Evolutionary conservation across 371 early-diverging fungal species (phyloP).

Genomic region (Dinochytrium kinnereticum): DNA sequence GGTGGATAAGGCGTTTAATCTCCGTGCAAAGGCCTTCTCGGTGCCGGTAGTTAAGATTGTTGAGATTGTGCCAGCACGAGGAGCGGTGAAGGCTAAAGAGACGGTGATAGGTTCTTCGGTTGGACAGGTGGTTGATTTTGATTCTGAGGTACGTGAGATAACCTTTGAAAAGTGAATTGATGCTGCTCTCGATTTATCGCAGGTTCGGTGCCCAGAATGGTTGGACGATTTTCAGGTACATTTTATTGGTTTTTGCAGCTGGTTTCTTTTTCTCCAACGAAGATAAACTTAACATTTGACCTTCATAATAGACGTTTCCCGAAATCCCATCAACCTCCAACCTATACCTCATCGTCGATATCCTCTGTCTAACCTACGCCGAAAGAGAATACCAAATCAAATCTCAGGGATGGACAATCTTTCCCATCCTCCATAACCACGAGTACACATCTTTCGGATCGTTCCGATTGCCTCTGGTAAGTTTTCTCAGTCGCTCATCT

Average conservation of each 20-base stretch:
- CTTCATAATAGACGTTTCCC: constrained; percentile 6
- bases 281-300: background rate
- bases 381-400: constrained; percentile 14
- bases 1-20: constrained; percentile 16
- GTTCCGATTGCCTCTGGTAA: constrained; percentile 29
- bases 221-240: constrained; percentile 23
- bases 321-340: background rate
- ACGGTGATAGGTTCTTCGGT: background rate
- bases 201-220: constrained; percentile 26
- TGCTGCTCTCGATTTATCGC: background rate
- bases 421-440: constrained; percentile 4
- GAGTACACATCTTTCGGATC: constrained; percentile 14
- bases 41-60: background rate
- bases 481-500: background rate
- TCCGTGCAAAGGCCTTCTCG: constrained; percentile 18
- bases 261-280: background rate
- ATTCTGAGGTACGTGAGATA: constrained; percentile 2
- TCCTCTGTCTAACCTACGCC: constrained; percentile 19
- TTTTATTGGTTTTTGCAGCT: too few relatives aligned
- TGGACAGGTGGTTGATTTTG: background rate
- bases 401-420: constrained; percentile 28
- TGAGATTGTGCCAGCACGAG: background rate
- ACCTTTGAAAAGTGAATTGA: background rate
- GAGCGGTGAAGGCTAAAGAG: background rate
- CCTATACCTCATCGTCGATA: constrained; percentile 21